Evolutionary conservation across 805 yeast species (phyloP), one percentile per base, ranked within the genome.

Genomic region (Candida pseudofarinosa): DNA sequence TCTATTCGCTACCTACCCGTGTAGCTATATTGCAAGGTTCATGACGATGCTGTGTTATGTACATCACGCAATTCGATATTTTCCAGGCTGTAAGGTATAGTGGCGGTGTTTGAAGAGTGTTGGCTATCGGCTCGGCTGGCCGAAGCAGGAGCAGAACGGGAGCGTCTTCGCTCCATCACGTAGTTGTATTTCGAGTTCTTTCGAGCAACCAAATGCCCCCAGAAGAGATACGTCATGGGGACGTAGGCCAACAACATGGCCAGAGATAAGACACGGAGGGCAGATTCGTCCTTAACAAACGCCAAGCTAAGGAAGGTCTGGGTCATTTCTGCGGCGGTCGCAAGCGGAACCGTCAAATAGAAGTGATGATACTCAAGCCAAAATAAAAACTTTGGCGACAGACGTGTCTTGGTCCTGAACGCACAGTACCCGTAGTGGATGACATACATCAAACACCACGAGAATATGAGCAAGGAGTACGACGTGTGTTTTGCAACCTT

Each of bases 401-500:
- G 39, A 41, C 61, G 54, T 2, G 73, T 65, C 45, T 65, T 68
- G 20, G 60, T 48, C 43, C 51, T 58, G 52, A 69, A 70, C 4
- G 69, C 49, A 45, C 67, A 56, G 52, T 67, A 71, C 3, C 56
- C 47, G 43, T 48, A 65, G 46, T 69, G 66, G 15, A 69, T 54
- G 18, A 65, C 39, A 42, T 64, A 49, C 36, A 55, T 53, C 20
- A 57, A n/a, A 42, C 71, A 60, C 73, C 73, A 70, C 17, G 65
- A 48, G 10, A 54, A 6, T 4, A 71, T 67, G 41, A 71, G 55
- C 7, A 66, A 46, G 15, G 74, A 65, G 51, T 69, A 71, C 5
- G 69, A 51, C 2, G 67, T 62, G 51, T 71, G 75, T 42, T 62
- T 68, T 4, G 76, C 74, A 18, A 70, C 52, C 36, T 55, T 62